A percentile compares a stretch with the other conserved stretches of the same genome.
Conservation (phyloP, 176 grass and related monocot species). For the Alloteropsis semialata region DNA sequence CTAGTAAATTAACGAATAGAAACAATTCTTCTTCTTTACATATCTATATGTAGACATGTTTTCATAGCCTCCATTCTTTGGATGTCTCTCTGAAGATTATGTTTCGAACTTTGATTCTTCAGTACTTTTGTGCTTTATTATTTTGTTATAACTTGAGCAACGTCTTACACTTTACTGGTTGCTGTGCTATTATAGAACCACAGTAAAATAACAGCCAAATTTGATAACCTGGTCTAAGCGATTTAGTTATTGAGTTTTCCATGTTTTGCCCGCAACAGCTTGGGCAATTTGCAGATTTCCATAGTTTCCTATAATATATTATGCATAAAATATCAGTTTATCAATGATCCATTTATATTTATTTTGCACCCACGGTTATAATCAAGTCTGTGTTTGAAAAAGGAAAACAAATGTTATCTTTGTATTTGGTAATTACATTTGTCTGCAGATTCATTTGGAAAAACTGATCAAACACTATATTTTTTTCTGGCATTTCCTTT, state of each 20-base stretch:
- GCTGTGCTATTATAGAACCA: not conserved
- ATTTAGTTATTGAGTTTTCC: constrained; percentile 3
- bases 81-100: not conserved
- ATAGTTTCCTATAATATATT: too few species aligned
- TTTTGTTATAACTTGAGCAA: not conserved
- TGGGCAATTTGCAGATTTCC: constrained; percentile 16
- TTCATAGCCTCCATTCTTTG: not conserved
- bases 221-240: not conserved
- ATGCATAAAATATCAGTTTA: too few species aligned
- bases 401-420: too few species aligned
- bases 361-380: too few species aligned
- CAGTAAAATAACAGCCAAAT: constrained; percentile 7
- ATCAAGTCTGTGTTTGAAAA: too few species aligned
- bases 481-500: not conserved
- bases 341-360: too few species aligned
- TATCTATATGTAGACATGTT: constrained; percentile 10
- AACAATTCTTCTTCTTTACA: not conserved
- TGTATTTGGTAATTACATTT: too few species aligned
- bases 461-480: too few species aligned
- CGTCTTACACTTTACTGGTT: not conserved
- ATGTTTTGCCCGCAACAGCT: constrained; percentile 10
- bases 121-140: not conserved
- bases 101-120: constrained; percentile 12
- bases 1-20: not conserved
- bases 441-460: too few species aligned